phyloP scores from a whole-genome alignment of 2,329 filamentous ascomycete species.

The Biscogniauxia mediterranea region DNA sequence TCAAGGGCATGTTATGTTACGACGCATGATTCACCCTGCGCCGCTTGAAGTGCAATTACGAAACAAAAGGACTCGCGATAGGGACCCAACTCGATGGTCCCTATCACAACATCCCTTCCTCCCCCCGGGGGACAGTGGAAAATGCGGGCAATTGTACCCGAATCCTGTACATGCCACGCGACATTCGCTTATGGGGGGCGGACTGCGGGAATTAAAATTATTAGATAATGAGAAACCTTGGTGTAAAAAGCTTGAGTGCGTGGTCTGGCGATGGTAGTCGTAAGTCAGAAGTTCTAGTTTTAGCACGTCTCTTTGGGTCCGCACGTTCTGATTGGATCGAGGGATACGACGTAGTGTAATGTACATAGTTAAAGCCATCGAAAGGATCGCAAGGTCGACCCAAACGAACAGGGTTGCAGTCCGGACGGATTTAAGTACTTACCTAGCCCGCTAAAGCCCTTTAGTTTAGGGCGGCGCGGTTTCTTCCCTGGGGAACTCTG shows the following conservation, averaged over 20 bases:
- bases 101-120: not conserved
- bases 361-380: slow-evolving; percentile 5
- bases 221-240: slow-evolving; percentile 1
- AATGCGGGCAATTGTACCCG: not conserved
- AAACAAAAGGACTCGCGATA: not conserved
- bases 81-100: not conserved
- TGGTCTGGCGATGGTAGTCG: not conserved
- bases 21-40: not conserved
- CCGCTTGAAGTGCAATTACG: not conserved
- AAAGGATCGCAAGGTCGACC: slow-evolving; percentile 11
- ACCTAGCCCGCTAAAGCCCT: slow-evolving; percentile 1
- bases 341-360: slow-evolving; percentile 12
- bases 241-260: not conserved
- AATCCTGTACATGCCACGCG: slow-evolving; percentile 18
- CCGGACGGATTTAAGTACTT: slow-evolving; percentile 9
- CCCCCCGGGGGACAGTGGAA: not conserved
- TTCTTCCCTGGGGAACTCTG: slow-evolving; percentile 9
- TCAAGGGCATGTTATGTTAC: not conserved
- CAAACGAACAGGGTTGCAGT: not conserved
- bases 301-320: not conserved
- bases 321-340: slow-evolving; percentile 7
- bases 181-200: slow-evolving; percentile 16
- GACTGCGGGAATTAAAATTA: slow-evolving; percentile 5
- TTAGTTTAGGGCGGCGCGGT: slow-evolving; percentile 21
- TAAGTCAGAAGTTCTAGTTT: not conserved